phyloP scores from a whole-genome alignment of 2,329 filamentous ascomycete species.

The Arthrinium phaeospermum region DNA sequence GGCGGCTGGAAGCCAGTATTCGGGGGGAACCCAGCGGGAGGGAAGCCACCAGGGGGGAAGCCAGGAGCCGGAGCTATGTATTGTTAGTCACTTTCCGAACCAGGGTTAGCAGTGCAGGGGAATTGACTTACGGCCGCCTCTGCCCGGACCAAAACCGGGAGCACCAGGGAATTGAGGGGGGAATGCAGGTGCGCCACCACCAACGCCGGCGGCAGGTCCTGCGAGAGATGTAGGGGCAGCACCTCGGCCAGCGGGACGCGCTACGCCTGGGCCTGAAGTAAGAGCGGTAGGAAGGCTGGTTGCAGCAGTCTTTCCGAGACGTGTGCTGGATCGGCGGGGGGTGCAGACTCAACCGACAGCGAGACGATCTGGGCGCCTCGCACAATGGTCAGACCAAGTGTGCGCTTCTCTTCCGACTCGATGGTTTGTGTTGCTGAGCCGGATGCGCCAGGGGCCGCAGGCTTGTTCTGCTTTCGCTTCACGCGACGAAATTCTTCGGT shows the following conservation, averaged over 20 bases:
- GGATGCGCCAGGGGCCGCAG: slow-evolving; percentile 66
- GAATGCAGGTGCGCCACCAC: slow-evolving; percentile 68
- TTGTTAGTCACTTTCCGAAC: not conserved
- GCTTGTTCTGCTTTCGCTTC: slow-evolving; percentile 82
- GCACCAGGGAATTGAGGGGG: slow-evolving; percentile 59
- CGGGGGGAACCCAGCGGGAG: slow-evolving; percentile 51
- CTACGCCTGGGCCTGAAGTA: slow-evolving; percentile 84
- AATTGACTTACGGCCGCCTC: slow-evolving; percentile 59
- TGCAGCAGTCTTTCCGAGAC: slow-evolving; percentile 79
- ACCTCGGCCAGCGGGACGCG: slow-evolving; percentile 88
- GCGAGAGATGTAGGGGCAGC: slow-evolving; percentile 77
- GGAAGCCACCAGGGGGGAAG: slow-evolving; percentile 48
- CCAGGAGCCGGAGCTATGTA: slow-evolving; percentile 34
- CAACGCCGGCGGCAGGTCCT: slow-evolving; percentile 86
- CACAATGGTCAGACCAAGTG: slow-evolving; percentile 92
- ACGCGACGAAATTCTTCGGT: slow-evolving; percentile 96
- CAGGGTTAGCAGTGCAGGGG: not conserved
- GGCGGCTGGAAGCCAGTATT: slow-evolving; percentile 51
- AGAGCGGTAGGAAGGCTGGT: slow-evolving; percentile 74
- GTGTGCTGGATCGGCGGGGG: slow-evolving; percentile 88
- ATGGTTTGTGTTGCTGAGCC: slow-evolving; percentile 69
- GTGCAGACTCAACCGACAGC: slow-evolving; percentile 92
- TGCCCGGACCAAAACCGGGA: slow-evolving; percentile 54
- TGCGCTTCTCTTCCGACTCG: slow-evolving; percentile 95
- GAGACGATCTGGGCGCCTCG: slow-evolving; percentile 95